Evolutionary conservation across 495 filamentous ascomycete genomes (phyloP), one percentile per base, ranked within the genome.

Genomic region (Hypoxylon perforatum): DNA sequence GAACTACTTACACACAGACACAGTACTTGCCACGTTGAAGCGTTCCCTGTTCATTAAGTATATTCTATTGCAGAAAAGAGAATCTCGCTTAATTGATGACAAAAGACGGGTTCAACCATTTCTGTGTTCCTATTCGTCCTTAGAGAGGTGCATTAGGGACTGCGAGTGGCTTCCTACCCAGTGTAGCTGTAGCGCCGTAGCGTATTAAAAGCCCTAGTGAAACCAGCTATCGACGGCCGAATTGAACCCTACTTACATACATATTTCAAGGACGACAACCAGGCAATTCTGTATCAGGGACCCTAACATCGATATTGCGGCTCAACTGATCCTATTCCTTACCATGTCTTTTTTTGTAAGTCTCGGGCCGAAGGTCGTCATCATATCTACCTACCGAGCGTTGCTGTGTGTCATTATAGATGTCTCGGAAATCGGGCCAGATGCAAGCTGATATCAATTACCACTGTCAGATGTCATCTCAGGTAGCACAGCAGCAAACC

Each of bases 381-480:
- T 17, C 12, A 41, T 15, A 18, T 44, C 41, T 21, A 39, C 36
- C 33, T n/a, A 19, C 36, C 15, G 41, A 54, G 33, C 54, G 22
- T 54, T 19, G 42, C 35, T 39, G 36, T 39, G 30, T 47, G 28
- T 28, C 30, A 48, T 25, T 46, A 56, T 38, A 52, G 50, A 65
- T 39, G 21, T 55, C 59, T 65, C 42, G 62, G 63, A 28, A 42
- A 22, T 56, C 55, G 55, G 55, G 48, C 60, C 44, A 65, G 55
- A 54, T 55, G 55, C 55, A 54, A 44, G 62, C 55, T 60, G 63
- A 55, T 54, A 60, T 60, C 63, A 60, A 50, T 38, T 36, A 35
- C 35, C 44, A 60, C 49, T 60, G 23, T 50, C 44, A 58, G 28
- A 65, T 58, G 48, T 48, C 55, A 65, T 65, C 55, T 65, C 25